These are phyloP conservation scores for Sporothrix schenckii DNA, from an alignment of 2,329 filamentous ascomycete species.

Conservation along the genomic window DNA sequence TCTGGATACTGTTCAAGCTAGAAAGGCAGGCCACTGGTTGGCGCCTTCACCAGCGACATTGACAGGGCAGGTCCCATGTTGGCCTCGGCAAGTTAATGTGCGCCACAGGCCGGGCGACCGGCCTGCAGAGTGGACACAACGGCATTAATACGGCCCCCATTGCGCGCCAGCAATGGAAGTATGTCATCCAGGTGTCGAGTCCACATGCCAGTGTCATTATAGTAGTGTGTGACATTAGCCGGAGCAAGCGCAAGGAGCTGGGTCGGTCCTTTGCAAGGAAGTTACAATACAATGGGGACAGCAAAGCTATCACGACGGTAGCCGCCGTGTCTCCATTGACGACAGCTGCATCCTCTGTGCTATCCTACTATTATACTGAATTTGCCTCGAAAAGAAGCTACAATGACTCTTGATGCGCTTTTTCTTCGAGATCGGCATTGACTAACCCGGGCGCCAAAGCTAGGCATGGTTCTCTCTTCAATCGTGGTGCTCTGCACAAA, in stretches of 20 bases:
- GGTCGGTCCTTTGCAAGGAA: background rate
- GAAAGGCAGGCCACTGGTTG: background rate
- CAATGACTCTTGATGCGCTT: background rate
- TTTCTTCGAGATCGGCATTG: background rate
- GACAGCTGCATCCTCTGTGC: background rate
- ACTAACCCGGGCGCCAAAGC: conserved; percentile 16
- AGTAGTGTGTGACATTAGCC: background rate
- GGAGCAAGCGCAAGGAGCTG: no score
- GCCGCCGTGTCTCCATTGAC: background rate
- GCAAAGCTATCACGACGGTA: background rate
- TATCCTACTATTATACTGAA: background rate
- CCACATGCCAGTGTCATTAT: background rate
- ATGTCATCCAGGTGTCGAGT: background rate
- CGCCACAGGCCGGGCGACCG: background rate
- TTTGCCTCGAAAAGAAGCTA: conserved; percentile 5
- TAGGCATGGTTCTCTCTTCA: background rate
- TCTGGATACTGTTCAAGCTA: background rate
- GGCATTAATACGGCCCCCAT: background rate
- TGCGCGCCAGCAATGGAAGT: background rate
- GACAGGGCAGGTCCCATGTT: background rate
- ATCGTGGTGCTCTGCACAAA: background rate
- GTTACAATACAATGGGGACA: background rate
- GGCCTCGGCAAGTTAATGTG: background rate
- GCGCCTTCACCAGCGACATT: background rate
- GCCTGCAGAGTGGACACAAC: background rate